phyloP scores from a whole-genome alignment of 2,329 filamentous ascomycete genomes.

The Ceratocystis variospora region DNA sequence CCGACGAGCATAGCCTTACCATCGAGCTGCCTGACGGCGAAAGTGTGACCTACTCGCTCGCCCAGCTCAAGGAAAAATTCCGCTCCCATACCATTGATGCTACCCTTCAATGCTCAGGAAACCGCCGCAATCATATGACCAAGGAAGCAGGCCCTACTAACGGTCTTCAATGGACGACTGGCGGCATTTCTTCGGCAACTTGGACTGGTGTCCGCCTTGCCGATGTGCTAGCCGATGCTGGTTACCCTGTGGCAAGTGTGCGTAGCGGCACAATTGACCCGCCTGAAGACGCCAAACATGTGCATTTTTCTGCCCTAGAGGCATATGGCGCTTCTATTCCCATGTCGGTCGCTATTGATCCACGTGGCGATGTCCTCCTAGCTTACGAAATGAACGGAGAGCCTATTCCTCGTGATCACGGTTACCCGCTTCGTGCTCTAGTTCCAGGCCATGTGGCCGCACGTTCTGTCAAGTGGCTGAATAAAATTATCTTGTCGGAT shows the following conservation, averaged over 20 bases:
- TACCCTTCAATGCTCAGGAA: conserved; percentile 47
- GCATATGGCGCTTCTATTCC: conserved; percentile 50
- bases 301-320: conserved; percentile 45
- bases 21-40: conserved; percentile 44
- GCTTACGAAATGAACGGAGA: conserved; percentile 55
- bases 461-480: conserved; percentile 56
- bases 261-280: conserved; percentile 7
- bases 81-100: conserved; percentile 38
- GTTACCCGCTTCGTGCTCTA: conserved; percentile 48
- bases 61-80: conserved; percentile 41
- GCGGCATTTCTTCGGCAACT: conserved; percentile 46
- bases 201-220: conserved; percentile 44
- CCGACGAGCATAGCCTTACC: conserved; percentile 34
- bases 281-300: conserved; percentile 32
- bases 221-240: conserved; percentile 43
- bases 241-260: conserved; percentile 30
- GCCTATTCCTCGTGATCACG: conserved; percentile 49
- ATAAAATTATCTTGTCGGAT: conserved; percentile 47
- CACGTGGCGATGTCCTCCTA: conserved; percentile 49
- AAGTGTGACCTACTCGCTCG: conserved; percentile 38
- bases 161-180: conserved; percentile 45
- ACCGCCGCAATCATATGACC: conserved; percentile 47
- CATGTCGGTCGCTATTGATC: conserved; percentile 43
- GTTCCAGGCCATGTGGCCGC: conserved; percentile 55
- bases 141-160: conserved; percentile 34